phyloP scores from a whole-genome alignment of 2,329 filamentous ascomycete genomes.

The Colletotrichum sp. region DNA sequence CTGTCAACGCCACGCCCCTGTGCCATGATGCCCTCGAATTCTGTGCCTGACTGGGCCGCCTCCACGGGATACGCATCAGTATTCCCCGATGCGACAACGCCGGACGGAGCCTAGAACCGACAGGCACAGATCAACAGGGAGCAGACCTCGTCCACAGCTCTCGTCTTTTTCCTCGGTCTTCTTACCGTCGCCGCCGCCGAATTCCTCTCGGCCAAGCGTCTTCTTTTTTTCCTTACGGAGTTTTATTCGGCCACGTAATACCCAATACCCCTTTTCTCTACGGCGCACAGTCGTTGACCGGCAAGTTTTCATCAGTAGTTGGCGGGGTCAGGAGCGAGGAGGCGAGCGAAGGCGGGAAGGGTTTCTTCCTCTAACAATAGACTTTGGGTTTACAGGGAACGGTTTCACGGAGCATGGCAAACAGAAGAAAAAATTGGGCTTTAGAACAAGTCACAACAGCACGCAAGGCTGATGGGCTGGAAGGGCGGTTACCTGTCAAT shows the following conservation, averaged over 20 bases:
- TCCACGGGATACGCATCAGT: not conserved
- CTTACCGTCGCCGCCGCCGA: not conserved
- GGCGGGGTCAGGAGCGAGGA: not conserved
- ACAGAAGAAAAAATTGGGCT: slow-evolving; percentile 13
- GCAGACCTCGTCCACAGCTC: not conserved
- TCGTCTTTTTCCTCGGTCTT: not conserved
- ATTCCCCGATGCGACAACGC: not conserved
- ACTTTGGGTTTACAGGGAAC: slow-evolving; percentile 4
- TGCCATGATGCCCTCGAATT: slow-evolving; percentile 3
- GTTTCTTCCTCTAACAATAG: slow-evolving; percentile 11
- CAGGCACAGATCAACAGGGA: not conserved
- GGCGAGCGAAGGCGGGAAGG: not conserved
- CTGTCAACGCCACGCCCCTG: slow-evolving; percentile 7
- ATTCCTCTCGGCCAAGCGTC: not conserved
- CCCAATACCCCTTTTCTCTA: not conserved
- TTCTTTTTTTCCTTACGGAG: not conserved
- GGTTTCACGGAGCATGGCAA: slow-evolving; percentile 16
- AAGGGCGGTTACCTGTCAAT: slow-evolving; percentile 16
- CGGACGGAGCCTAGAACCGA: not conserved
- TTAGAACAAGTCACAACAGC: slow-evolving; percentile 15
- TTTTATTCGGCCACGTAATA: not conserved
- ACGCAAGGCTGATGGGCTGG: slow-evolving; percentile 13
- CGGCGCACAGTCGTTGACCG: not conserved
- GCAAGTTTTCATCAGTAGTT: not conserved
- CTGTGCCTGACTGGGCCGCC: not conserved